Evolutionary conservation across 352 stramenopile species (phyloP), one percentile per base, ranked within the genome.

Genomic region (Phytophthora gonapodyides): DNA sequence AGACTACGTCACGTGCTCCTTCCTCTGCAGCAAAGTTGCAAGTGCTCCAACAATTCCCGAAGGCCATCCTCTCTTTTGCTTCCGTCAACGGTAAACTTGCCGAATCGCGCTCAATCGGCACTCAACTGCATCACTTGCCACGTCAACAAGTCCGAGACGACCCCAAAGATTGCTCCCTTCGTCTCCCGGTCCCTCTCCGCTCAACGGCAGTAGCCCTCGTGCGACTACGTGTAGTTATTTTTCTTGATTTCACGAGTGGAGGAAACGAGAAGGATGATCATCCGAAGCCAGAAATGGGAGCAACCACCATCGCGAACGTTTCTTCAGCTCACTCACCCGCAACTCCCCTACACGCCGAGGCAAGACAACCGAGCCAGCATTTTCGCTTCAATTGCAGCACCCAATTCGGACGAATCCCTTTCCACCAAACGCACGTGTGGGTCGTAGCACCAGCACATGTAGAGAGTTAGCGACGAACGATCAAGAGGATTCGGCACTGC

Each of bases 361-460:
- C 54, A 24, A 24, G 15, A 7, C 45, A 33, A 24, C 40, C 8
- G 21, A 35, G 44, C 36, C 7, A 57, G 7, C 31, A 63, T 53
- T 7, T 46, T 42, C 15, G 16, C 15, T 15, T 51, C 38, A 6
- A 15, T 8, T 9, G 12, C 40, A 24, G 17, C 45, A 15, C 13
- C 46, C 13, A 5, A 13, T 34, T 65, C 52, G 37, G 40, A 49
- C 15, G 41, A n/a, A 2, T 59, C 40, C 0, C 42, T 37, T 35
- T 19, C 27, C 6, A 61, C 38, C 16, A 73, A 40, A 40, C 35
- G 37, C 38, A 69, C n/a, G 21, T 30, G 19, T 37, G 53, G 53
- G 16, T 69, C 65, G 36, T 69, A 70, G 42, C 47, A 59, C 61
- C 56, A 75, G 30, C 66, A 61, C 61, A 75, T 57, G 35, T 51